These are phyloP conservation scores for Phytophthora megakarya DNA, from an alignment of 352 stramenopile species.

Conservation along the genomic window DNA sequence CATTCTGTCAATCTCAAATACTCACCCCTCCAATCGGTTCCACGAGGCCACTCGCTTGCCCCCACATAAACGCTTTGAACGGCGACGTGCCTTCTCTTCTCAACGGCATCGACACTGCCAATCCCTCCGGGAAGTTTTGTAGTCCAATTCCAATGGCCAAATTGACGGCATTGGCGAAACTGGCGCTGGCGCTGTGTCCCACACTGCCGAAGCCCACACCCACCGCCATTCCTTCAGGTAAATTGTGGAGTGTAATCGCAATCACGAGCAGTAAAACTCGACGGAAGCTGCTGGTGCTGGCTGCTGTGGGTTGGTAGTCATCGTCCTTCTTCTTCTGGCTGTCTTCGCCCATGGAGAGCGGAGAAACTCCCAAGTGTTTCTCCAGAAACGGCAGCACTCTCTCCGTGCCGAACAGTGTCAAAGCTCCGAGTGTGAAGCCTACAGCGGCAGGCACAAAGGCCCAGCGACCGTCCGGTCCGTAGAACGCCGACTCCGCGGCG, in stretches of 20 bases:
- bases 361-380: conserved; percentile 38
- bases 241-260: conserved; percentile 91
- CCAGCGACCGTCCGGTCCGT: conserved; percentile 72
- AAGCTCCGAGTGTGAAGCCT: conserved; percentile 78
- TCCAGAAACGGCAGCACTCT: conserved; percentile 65
- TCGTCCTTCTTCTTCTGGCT: conserved; percentile 41
- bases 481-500: conserved; percentile 76
- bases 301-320: conserved; percentile 45
- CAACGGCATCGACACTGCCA: conserved; percentile 90
- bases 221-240: conserved; percentile 90
- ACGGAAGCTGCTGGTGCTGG: conserved; percentile 59
- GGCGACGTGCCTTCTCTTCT: conserved; percentile 83
- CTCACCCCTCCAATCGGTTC: conserved; percentile 85
- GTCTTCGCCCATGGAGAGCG: conserved; percentile 55
- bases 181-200: conserved; percentile 69
- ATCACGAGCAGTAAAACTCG: conserved; percentile 88
- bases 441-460: conserved; percentile 85
- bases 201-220: conserved; percentile 90
- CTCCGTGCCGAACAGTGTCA: conserved; percentile 80
- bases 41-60: conserved; percentile 89
- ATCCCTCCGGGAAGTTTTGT: conserved; percentile 91
- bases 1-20: conserved; percentile 1
- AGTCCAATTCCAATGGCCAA: conserved; percentile 89
- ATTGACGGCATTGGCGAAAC: conserved; percentile 82
- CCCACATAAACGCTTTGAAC: conserved; percentile 89